Conservation (phyloP, 1,284 basidiomycete genomes). For the Fistulinella cinereoalba region DNA sequence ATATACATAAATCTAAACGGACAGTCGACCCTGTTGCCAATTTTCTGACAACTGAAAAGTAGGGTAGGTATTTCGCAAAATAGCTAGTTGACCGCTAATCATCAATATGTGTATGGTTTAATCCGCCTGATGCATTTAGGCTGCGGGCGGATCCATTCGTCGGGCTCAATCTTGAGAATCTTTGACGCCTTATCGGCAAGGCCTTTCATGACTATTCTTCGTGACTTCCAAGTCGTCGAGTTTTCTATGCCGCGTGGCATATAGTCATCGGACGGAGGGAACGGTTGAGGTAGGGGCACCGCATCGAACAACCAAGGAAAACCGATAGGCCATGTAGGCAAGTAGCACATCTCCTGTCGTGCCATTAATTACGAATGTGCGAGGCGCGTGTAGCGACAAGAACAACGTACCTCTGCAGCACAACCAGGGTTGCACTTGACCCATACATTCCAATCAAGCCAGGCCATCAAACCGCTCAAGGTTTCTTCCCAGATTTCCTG, state of each 20-base stretch:
- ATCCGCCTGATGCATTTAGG: not conserved
- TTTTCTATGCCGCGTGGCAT: too few relatives aligned
- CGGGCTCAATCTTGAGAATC: not conserved
- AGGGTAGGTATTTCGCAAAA: too few relatives aligned
- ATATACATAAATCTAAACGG: too few relatives aligned
- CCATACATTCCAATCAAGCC: slow-evolving; percentile 45
- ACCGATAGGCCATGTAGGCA: not conserved
- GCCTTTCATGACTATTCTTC: not conserved
- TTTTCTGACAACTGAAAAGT: too few relatives aligned
- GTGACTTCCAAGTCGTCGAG: not conserved
- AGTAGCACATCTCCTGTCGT: not conserved
- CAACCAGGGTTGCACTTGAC: slow-evolving; percentile 38
- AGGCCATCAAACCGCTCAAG: slow-evolving; percentile 32
- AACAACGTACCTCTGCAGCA: slow-evolving; percentile 29
- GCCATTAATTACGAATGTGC: too few relatives aligned
- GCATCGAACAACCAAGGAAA: not conserved
- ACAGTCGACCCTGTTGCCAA: too few relatives aligned
- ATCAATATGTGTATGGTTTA: slow-evolving; percentile 1
- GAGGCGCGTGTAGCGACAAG: too few relatives aligned
- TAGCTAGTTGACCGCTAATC: too few relatives aligned
- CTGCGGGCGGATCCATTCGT: not conserved
- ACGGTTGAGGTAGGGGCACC: too few relatives aligned
- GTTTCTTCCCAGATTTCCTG: slow-evolving; percentile 26
- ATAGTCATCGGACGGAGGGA: not conserved
- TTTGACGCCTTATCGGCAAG: not conserved